Conservation (phyloP, 2,329 filamentous ascomycete genomes). For the Talaromyces piceae region DNA sequence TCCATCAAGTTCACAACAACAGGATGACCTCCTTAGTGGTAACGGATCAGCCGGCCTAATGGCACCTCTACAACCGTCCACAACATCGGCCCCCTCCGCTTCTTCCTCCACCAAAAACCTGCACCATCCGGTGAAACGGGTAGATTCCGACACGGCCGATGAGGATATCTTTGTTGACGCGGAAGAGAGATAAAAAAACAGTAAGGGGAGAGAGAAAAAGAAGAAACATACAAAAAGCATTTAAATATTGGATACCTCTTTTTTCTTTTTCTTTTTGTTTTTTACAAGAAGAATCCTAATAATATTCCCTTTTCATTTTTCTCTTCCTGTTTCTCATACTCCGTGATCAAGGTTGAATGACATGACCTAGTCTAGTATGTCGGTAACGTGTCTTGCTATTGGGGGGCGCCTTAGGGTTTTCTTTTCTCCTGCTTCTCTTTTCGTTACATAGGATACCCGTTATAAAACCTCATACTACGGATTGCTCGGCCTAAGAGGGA, state of each 20-base stretch:
- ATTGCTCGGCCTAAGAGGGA: too few species aligned
- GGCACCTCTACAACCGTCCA: slow-evolving; percentile 14
- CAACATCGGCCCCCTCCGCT: too few species aligned
- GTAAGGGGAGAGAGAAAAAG: too few species aligned
- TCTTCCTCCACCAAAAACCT: slow-evolving; percentile 7
- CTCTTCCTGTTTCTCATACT: too few species aligned
- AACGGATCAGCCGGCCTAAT: slow-evolving; percentile 13
- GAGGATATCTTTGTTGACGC: slow-evolving; percentile 40
- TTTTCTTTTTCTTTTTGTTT: background rate
- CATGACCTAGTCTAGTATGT: too few species aligned
- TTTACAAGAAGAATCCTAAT: background rate
- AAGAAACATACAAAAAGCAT: background rate
- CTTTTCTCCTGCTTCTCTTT: too few species aligned
- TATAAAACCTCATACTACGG: too few species aligned
- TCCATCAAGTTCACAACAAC: slow-evolving; percentile 1
- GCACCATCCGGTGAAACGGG: slow-evolving; percentile 23
- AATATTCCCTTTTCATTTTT: too few species aligned
- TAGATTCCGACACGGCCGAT: slow-evolving; percentile 32
- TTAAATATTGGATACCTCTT: background rate
- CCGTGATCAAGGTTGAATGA: too few species aligned
- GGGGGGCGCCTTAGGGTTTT: too few species aligned
- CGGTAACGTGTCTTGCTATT: too few species aligned
- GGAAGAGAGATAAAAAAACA: slow-evolving; percentile 20
- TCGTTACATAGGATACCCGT: too few species aligned
- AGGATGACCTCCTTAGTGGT: slow-evolving; percentile 13